A percentile compares a stretch with the other conserved stretches of the same genome.
Conservation (phyloP, 2,329 filamentous ascomycete species). For the Colletotrichum echinochloae region DNA sequence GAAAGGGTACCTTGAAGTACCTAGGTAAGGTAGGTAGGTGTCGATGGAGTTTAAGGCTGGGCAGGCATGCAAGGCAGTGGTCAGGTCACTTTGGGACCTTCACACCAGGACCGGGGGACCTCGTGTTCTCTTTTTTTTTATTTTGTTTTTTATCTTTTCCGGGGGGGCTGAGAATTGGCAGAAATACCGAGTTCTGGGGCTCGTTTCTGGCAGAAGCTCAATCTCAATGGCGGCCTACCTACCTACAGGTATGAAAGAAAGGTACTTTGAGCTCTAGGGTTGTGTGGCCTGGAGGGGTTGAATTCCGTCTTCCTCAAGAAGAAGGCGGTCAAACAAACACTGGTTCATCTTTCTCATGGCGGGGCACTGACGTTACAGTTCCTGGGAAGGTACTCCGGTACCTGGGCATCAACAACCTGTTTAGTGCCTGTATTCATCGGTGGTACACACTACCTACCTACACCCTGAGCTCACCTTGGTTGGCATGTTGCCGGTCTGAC, state of each 20-base stretch:
- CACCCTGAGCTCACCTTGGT: conserved; percentile 1
- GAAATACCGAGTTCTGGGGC: background rate
- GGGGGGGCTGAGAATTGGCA: background rate
- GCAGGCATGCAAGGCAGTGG: background rate
- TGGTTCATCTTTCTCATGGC: background rate
- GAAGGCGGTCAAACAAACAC: conserved; percentile 15
- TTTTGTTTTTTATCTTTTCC: background rate
- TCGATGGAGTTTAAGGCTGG: background rate
- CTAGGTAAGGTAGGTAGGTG: background rate
- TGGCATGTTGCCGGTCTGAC: conserved; percentile 8
- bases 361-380: background rate
- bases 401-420: no score
- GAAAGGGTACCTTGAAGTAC: conserved; percentile 8
- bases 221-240: background rate
- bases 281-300: conserved; percentile 30
- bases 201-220: background rate
- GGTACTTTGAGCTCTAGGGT: conserved; percentile 11
- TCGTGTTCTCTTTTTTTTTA: background rate
- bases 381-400: background rate
- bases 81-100: conserved; percentile 5
- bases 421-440: no score
- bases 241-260: no score
- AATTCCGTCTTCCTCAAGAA: background rate
- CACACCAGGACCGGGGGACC: background rate
- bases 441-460: no score